phyloP scores from a whole-genome alignment of 1,284 basidiomycete species.

The Ustanciosporium gigantosporum region DNA sequence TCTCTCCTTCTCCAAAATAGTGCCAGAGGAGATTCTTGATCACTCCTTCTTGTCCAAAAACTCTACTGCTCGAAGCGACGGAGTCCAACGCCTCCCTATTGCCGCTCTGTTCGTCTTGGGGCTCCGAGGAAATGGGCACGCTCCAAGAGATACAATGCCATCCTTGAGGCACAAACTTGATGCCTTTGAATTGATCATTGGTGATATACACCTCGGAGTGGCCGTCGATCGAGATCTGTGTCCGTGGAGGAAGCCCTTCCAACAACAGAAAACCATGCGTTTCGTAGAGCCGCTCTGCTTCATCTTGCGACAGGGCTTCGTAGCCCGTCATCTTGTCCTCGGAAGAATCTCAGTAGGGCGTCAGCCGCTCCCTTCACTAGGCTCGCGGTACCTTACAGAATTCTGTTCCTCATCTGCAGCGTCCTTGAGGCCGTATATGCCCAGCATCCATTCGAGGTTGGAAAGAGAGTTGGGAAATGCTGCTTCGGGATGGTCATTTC shows the following conservation, averaged over 20 bases:
- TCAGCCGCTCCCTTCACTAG: too few relatives aligned
- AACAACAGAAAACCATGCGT: slow-evolving; percentile 7
- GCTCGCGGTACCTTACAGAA: too few relatives aligned
- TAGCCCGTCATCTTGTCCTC: too few relatives aligned
- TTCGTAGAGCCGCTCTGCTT: background rate
- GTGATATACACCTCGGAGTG: slow-evolving; percentile 17
- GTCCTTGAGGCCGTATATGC: too few relatives aligned
- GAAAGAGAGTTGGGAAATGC: too few relatives aligned
- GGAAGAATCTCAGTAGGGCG: too few relatives aligned
- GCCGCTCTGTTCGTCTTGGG: too few relatives aligned
- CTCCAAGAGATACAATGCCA: slow-evolving; percentile 41
- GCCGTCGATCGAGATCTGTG: slow-evolving; percentile 20
- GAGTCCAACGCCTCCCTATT: background rate
- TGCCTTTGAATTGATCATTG: slow-evolving; percentile 23
- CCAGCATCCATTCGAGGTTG: too few relatives aligned
- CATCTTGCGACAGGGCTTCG: background rate
- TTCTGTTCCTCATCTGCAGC: too few relatives aligned
- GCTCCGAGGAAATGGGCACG: too few relatives aligned
- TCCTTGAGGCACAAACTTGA: slow-evolving; percentile 25
- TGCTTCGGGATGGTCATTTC: too few relatives aligned
- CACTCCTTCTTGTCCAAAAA: background rate
- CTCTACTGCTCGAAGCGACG: background rate
- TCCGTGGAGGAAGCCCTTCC: slow-evolving; percentile 11
- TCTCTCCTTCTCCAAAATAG: slow-evolving; percentile 12
- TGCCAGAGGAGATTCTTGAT: slow-evolving; percentile 7